Evolutionary conservation across 208 protist genomes (phyloP), one percentile per base, ranked within the genome.

Genomic region (Leishmania arabica): DNA sequence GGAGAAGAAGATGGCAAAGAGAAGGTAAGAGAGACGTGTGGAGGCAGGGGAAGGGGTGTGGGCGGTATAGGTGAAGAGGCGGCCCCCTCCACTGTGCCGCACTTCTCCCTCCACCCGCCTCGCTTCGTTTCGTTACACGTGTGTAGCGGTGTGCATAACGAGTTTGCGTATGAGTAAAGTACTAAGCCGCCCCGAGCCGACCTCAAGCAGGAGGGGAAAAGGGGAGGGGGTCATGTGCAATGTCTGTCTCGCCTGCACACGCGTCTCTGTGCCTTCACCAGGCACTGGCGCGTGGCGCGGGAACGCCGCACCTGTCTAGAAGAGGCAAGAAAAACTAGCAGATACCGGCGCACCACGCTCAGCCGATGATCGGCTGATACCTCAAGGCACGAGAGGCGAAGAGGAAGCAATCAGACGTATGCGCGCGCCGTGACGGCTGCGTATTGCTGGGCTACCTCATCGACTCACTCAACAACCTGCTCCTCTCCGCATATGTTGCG

Each of bases 1-100:
- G 6, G 95, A 95, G 81, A 98, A 98, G 85, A 92, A 92, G 77
- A 58, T 97, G 65, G 54, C 82, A 7, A 97, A 96, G 80, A 97
- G 91, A 73, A 90, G 90, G 77, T 92, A 88, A 74, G 4, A 40
- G 13, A 0, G 37, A n/a, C 37, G 17, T 5, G 4, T 3, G 15
- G 49, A 42, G 45, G 27, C 7, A 53, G 24, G 27, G 56, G 60
- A 21, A 11, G n/a, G 27, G 24, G 0, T 15, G 60, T 15, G 60
- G 11, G 60, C 8, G 27, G 27, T 37, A 1, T 11, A 65, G 27
- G n/a, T 2, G n/a, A 27, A 31, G n/a, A 40, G 24, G 11, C 60
- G 3, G n/a, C n/a, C 60, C 60, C n/a, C 60, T 24, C 24, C 27
- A 0, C 53, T 11, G 13, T 2, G 7, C 13, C 62, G 62, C 0